phyloP scores from a whole-genome alignment of 139 green algal species.

The Ettlia oleoabundans region DNA sequence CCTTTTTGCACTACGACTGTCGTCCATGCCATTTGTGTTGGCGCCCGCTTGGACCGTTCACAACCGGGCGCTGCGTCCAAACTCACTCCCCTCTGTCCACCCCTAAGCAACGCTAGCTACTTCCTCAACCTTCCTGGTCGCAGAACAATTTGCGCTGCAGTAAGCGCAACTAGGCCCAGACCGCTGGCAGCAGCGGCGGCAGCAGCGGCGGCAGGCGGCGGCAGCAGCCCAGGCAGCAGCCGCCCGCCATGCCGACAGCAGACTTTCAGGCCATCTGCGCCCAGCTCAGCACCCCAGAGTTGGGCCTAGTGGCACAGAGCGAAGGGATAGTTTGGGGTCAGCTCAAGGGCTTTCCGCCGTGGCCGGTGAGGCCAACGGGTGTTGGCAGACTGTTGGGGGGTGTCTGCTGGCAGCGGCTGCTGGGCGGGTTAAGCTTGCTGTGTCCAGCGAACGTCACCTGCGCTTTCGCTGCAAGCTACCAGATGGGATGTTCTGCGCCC shows the following conservation, averaged over 20 bases:
- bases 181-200: neutral
- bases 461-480: too few species aligned
- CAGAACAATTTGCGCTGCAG: neutral
- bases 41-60: too few species aligned
- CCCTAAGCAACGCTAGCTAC: too few species aligned
- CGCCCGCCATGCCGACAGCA: neutral
- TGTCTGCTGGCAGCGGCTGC: too few species aligned
- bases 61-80: too few species aligned
- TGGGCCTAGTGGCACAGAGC: constrained; percentile 8
- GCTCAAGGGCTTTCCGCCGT: constrained; percentile 79
- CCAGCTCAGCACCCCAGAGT: neutral
- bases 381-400: neutral
- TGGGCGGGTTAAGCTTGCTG: too few species aligned
- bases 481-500: too few species aligned
- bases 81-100: too few species aligned
- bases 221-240: neutral
- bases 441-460: too few species aligned
- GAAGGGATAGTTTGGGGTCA: constrained; percentile 60
- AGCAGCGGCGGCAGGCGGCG: constrained; percentile 9
- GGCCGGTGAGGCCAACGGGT: constrained; percentile 75
- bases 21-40: too few species aligned
- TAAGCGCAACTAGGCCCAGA: neutral
- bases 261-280: constrained; percentile 23
- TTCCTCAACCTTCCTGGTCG: too few species aligned
- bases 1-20: too few species aligned